Base-by-base conservation (phyloP, 2,329 filamentous ascomycete species). In the Lecanicillium sp. region DNA sequence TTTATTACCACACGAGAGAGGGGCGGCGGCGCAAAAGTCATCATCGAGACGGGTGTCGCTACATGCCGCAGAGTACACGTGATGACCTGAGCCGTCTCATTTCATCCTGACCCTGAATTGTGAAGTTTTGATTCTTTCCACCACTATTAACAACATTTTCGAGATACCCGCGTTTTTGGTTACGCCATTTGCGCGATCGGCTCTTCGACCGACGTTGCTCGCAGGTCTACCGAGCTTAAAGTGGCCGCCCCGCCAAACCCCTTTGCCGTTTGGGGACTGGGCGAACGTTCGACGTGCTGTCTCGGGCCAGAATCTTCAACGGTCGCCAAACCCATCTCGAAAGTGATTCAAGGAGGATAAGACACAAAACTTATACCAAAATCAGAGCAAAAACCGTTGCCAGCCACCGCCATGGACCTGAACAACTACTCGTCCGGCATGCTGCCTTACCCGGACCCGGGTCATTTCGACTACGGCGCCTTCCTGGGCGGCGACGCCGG, bases 391-490 rank as follows among this genome's bases (percentile, higher is more conserved):
- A n/a, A n/a, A n/a, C n/a, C n/a, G n/a, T 36, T 14, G 33, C 8
- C 33, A 8, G 7, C 23, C 26, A 27, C 11, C 33, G 27, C 43
- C 33, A 66, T 67, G 64, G 61, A 65, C 42, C 47, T 64, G 44
- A 56, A 60, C 17, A 52, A 52, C 2, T 58, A 63, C 39, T 46
- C 57, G 2, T 29, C 57, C 2, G 59, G 53, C 27, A 56, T 66
- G 27, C 55, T 69, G 21, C 50, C 57, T 23, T 61, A 64, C 43
- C 50, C 57, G 6, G 60, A 60, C 5, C 57, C 61, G n/a, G 33
- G 57, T 5, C 57, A 67, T 12, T 69, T 70, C 38, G 68, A 70
- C 56, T 70, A 70, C 37, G 58, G 56, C 8, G 60, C 60, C 37
- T 71, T 70, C 45, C 59, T 72, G 20, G 60, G 66, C 27, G 56